Evolutionary conservation across 495 filamentous ascomycete genomes (phyloP), one percentile per base, ranked within the genome.

Genomic region (Penicillium salamii): DNA sequence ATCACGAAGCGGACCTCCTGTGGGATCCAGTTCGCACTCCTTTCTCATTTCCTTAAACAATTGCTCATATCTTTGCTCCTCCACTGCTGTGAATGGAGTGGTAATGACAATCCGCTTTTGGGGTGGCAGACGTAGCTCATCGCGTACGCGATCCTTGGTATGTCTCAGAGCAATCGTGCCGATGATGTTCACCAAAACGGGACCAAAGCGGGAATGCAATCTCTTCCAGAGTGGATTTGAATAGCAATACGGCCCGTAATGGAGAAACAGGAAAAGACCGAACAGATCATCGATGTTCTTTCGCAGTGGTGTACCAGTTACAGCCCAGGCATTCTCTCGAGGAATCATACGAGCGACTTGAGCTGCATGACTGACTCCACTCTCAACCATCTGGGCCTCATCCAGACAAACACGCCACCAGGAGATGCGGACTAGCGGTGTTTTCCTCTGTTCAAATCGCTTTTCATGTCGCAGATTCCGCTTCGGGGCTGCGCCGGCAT

Each of bases 341-440:
- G 91, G 90, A 51, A 98, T 88, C 17, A 84, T 66, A 20, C 83
- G 70, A 14, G 92, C 91, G 26, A 96, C 79, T 52, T 78, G 80
- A 2, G 93, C 90, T 13, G 92, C 88, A 48, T 87, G 86, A 61
- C 82, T 91, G 7, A 92, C 82, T 41, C 89, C 90, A 52, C 81
- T 90, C 48, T 96, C 92, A 28, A 97, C 80, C 87, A 96, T 96
- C 62, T 98, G 93, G 2, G 91, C 93, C 66, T 97, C 93, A 61
- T 98, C 93, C 3, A 97, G 79, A 51, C 90, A 92, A 2, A 96
- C 83, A 23, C 93, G 80, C 90, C 91, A 96, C 92, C 93, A 98
- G 8, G 74, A 82, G 3, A 96, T 77, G 29, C 85, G 75, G 24
- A 89, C 81, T 7, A 98, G 66, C 0, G 93, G 92, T 3, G 88